Evolutionary conservation across 192 early-diverging fungal species (phyloP), one percentile per base, ranked within the genome.

Genomic region (Haplosporangium gracile): DNA sequence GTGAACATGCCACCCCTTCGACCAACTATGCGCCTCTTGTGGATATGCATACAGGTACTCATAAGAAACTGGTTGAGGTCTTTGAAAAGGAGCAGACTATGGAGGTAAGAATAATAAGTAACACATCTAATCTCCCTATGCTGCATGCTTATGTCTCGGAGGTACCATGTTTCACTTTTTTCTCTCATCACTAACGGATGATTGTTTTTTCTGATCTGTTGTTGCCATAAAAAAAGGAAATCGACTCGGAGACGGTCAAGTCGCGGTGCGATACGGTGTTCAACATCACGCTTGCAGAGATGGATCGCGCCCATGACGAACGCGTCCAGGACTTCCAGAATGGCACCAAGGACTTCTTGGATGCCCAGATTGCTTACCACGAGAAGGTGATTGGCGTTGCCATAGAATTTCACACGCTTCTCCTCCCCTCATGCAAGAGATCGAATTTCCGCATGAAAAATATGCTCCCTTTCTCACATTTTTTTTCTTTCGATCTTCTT

Each of bases 221-320:
- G 2, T 60, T 60, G 22, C 22, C 20, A 1, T 18, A 51, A 51
- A 51, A 63, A 65, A 18, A 89, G 82, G 82, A 89, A 51, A 71
- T 85, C 38, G 89, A 88, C 34, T 81, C 80, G 39, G 89, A 89
- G 72, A 85, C 82, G n/a, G 83, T 89, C 63, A 79, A 84, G 43
- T 89, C 89, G 16, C 76, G 89, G 39, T 89, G 89, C 55, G 89
- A 89, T 49, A 89, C 89, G 0, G 89, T 89, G 60, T 89, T 89
- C 49, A 89, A 89, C 74, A 86, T 89, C 4, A 89, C 89, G 0
- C 53, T 89, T 26, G 85, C 89, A 38, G 89, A 89, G 72, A 78
- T 89, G 45, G 85, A 89, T 82, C 85, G 82, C 24, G 83, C 79
- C 24, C 89, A 89, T 57, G 89, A 89, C 47, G 89, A 89, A 51